Evolutionary conservation across 768 basidiomycete species (phyloP).

Genomic region (Mycena maculata): DNA sequence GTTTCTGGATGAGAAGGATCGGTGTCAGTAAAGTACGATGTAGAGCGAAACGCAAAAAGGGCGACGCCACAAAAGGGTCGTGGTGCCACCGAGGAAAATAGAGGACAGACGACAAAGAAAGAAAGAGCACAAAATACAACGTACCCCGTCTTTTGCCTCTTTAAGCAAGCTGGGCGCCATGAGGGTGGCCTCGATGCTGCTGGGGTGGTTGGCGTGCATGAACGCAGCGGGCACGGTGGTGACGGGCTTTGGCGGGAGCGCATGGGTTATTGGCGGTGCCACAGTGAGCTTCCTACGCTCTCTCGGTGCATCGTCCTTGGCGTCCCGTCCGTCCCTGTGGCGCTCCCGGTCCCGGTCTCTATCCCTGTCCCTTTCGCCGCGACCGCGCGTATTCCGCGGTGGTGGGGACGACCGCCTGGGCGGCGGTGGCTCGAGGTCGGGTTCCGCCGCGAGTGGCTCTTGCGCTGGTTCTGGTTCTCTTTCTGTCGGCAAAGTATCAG

Average conservation of each 20-base stretch:
- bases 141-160: conserved; percentile 26
- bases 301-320: background rate
- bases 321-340: conserved; percentile 3
- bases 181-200: conserved; percentile 31
- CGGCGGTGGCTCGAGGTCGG: background rate
- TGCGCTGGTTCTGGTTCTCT: background rate
- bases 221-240: conserved; percentile 23
- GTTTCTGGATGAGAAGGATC: conserved; percentile 12
- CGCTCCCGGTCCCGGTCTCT: conserved; percentile 19
- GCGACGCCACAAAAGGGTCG: conserved; percentile 15
- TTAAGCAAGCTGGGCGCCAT: conserved; percentile 33
- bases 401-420: conserved; percentile 13
- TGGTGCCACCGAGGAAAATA: too few species aligned
- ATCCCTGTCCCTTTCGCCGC: conserved; percentile 23
- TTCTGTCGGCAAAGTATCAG: background rate
- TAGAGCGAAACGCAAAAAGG: background rate
- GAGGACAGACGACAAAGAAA: background rate
- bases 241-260: conserved; percentile 32
- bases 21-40: background rate
- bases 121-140: background rate
- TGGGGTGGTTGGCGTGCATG: conserved; percentile 20
- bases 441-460: conserved; percentile 4
- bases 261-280: conserved; percentile 29
- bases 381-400: conserved; percentile 13
- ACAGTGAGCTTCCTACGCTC: conserved; percentile 21